Evolutionary conservation across 2,329 filamentous ascomycete species (phyloP), one percentile per base, ranked within the genome.

Genomic region (Claviceps cyperi): DNA sequence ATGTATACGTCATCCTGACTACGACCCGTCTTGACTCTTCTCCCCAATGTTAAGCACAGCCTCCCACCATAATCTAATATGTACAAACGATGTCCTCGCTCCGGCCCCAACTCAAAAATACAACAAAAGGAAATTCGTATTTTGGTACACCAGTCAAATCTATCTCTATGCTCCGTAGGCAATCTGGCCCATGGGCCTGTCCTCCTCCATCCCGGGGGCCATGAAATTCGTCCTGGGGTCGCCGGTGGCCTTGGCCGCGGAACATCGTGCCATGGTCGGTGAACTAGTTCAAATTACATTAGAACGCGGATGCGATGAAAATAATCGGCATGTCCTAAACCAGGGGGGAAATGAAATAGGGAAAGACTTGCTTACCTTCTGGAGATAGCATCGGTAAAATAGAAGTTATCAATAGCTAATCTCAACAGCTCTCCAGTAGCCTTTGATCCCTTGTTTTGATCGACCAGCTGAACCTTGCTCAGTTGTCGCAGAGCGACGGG

Each of bases 211-310:
- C 50, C 84, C 85, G 21, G 83, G 74, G 49, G 84, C 84, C 82
- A 89, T 84, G 58, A 87, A 79, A 69, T 89, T 87, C 50, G 81
- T 89, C 66, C 85, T 75, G 51, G 84, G 78, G 69, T 89, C 86
- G 53, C 83, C 81, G 9, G 81, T 82, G 52, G 84, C 85, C 78
- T 96, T 97, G 57, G 90, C 86, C 49, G 87, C 91, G 47, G 89
- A 94, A 76, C 89, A 96, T 64, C 92, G 86, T 53, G 92, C 92
- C 92, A 98, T 98, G 52, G 92, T 98, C 48, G 92, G 90, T 55
- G 90, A 96, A 74, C 90, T 94, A 17, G 17, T 43, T n/a, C 15
- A 2, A 22, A 24, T 21, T 22, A 38, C 1, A 17, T 48, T 35
- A 38, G 37, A 2, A 19, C 8, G 54, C 43, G 45, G 8, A 11